Base-by-base conservation (phyloP, 2,329 filamentous ascomycete genomes). In the Ophiostoma sp. region DNA sequence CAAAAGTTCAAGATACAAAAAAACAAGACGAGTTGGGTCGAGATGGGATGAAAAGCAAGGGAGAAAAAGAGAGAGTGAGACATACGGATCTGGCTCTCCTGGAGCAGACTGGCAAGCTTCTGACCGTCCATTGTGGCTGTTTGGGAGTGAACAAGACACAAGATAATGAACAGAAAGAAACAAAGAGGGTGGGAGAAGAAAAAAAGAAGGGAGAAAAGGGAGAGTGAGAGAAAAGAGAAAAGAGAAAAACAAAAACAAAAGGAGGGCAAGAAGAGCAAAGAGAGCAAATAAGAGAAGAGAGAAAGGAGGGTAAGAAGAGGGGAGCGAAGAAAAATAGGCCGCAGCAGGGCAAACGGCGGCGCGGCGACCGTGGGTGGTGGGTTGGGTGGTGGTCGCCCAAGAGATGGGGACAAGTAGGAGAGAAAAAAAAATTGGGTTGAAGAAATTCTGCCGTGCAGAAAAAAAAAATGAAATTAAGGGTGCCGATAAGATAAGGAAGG, bases 21-120 rank as follows among this genome's bases (percentile, higher is more conserved):
- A 77, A 86, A 82, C 75, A 74, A 25, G 55, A 71, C 33, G 50
- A 42, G 69, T 31, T 39, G 50, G 69, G 28, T 39, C 25, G 50
- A 33, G 28, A 57, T 17, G 12, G 22, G 69, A n/a, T 72, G 36
- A 70, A 71, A 36, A 75, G 42, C 75, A 70, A 59, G 69, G 45
- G 72, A 72, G 48, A 66, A 68, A 69, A 70, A 66, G 50, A 36
- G 25, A 19, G 74, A 72, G 75, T 73, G 74, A 70, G 74, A 74
- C 92, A 85, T 85, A 96, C 93, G 94, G 82, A 94, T 90, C 84
- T 97, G 89, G 79, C 95, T 91, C 84, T 93, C 91, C 87, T 96
- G 90, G 81, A 98, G 89, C 84, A 97, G 90, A 85, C 92, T 88
- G 78, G 96, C 88, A 82, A 98, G 94, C 84, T 92, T 90, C 83